These are phyloP conservation scores for Geosmithia flava DNA, from an alignment of 2,329 filamentous ascomycete genomes.

Conservation along the genomic window DNA sequence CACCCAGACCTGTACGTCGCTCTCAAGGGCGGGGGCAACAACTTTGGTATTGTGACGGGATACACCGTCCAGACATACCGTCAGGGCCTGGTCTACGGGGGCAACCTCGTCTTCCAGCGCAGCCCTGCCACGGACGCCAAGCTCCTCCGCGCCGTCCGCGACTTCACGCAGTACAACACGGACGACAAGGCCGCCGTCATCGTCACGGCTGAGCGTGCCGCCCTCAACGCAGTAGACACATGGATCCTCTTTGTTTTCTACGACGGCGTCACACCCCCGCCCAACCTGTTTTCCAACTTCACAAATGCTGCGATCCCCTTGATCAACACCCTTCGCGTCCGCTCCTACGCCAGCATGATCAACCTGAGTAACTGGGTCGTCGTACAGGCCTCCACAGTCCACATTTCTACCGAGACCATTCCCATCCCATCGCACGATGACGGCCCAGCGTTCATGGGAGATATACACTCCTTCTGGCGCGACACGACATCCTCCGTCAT, in stretches of 20 bases:
- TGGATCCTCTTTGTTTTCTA: constrained; percentile 54
- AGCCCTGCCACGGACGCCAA: constrained; percentile 13
- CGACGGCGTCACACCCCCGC: constrained; percentile 39
- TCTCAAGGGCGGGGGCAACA: constrained; percentile 43
- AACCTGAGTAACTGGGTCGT: constrained; percentile 20
- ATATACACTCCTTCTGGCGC: constrained; percentile 16
- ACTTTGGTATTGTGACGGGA: constrained; percentile 36
- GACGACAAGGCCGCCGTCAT: constrained; percentile 51
- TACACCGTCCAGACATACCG: constrained; percentile 29
- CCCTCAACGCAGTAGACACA: constrained; percentile 26
- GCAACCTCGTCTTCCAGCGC: constrained; percentile 23
- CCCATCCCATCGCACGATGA: constrained; percentile 14
- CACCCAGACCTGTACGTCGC: constrained; percentile 38
- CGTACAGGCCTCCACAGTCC: constrained; percentile 8
- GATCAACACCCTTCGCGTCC: constrained; percentile 33
- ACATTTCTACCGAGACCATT: constrained; percentile 24
- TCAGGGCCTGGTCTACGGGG: constrained; percentile 28
- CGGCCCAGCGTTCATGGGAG: constrained; percentile 14
- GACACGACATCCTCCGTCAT: constrained; percentile 13
- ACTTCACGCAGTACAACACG: constrained; percentile 44
- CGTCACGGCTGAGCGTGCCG: constrained; percentile 31
- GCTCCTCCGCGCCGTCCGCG: constrained; percentile 33
- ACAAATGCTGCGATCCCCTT: constrained; percentile 12
- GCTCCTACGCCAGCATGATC: constrained; percentile 31
- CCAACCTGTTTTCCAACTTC: constrained; percentile 40